These are phyloP conservation scores for Nannochloropsis gaditana DNA, from an alignment of 108 stramenopile species.

Conservation along the genomic window DNA sequence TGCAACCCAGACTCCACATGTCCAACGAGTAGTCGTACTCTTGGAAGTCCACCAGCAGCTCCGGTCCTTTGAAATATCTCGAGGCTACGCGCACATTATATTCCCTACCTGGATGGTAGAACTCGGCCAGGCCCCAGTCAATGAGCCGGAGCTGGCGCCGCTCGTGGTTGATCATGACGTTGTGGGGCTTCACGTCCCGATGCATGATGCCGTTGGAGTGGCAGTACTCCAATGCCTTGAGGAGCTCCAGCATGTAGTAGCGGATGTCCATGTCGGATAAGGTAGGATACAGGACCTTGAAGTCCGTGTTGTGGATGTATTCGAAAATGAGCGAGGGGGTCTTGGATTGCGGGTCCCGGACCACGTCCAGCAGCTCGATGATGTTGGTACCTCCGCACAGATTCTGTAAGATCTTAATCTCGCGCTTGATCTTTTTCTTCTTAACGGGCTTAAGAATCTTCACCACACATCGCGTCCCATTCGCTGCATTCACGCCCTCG, in stretches of 20 bases:
- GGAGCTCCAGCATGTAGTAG: conserved; percentile 97
- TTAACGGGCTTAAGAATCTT: conserved; percentile 99
- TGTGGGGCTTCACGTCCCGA: conserved; percentile 99
- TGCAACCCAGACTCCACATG: conserved; percentile 99
- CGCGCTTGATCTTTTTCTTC: conserved; percentile 98
- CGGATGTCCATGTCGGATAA: conserved; percentile 96
- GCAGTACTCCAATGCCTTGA: conserved; percentile 98
- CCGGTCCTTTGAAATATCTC: conserved; percentile 99
- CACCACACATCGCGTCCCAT: conserved; percentile 93
- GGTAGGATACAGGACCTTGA: conserved; percentile 97
- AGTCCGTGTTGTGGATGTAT: conserved; percentile 99
- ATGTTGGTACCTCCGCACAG: conserved; percentile 99
- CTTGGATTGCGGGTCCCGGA: conserved; percentile 97
- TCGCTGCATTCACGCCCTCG: conserved; percentile 89
- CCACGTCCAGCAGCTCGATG: conserved; percentile 96
- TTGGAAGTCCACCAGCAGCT: conserved; percentile 96
- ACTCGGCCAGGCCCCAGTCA: conserved; percentile 99
- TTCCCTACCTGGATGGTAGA: conserved; percentile 98
- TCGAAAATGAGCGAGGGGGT: conserved; percentile 97
- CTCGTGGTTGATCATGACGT: conserved; percentile 99
- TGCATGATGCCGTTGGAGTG: conserved; percentile 99
- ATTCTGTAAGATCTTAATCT: conserved; percentile 99
- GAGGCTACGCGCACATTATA: conserved; percentile 99
- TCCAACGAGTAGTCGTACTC: conserved; percentile 99
- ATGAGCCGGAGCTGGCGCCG: conserved; percentile 93